Conservation (phyloP, 305 asterid genomes). For the Fraxinus angustifolia region DNA sequence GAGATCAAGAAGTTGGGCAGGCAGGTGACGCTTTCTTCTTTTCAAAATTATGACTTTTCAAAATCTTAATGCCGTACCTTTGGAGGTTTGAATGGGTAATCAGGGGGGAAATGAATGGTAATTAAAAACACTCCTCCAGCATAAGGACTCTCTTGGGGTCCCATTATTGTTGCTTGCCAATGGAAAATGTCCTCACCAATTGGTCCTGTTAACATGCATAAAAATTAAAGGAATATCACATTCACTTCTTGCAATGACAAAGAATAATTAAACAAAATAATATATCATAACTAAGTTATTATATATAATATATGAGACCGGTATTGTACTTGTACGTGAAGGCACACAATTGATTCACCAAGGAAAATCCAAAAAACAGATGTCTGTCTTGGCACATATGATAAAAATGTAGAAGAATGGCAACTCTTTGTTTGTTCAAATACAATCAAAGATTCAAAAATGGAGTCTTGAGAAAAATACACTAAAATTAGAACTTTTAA, state of each 20-base stretch:
- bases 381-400: neutral
- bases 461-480: neutral
- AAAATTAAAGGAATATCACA: neutral
- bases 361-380: neutral
- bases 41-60: neutral
- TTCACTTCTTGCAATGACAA: constrained; percentile 4
- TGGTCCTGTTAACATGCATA: constrained; percentile 41
- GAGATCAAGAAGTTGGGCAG: neutral
- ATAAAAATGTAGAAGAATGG: neutral
- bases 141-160: constrained; percentile 59
- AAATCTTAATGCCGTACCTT: constrained; percentile 34
- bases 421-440: neutral
- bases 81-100: constrained; percentile 67
- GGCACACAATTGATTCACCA: neutral
- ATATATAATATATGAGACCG: neutral
- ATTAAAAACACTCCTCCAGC: constrained; percentile 59
- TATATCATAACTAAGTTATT: neutral
- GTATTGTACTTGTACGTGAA: neutral
- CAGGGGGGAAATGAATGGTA: constrained; percentile 58
- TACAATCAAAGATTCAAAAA: neutral
- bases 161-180: constrained; percentile 69
- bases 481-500: neutral
- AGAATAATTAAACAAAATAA: neutral
- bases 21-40: neutral
- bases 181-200: constrained; percentile 71